Base-by-base conservation (phyloP, 2,329 filamentous ascomycete genomes). In the Verticillium albo-atrum region DNA sequence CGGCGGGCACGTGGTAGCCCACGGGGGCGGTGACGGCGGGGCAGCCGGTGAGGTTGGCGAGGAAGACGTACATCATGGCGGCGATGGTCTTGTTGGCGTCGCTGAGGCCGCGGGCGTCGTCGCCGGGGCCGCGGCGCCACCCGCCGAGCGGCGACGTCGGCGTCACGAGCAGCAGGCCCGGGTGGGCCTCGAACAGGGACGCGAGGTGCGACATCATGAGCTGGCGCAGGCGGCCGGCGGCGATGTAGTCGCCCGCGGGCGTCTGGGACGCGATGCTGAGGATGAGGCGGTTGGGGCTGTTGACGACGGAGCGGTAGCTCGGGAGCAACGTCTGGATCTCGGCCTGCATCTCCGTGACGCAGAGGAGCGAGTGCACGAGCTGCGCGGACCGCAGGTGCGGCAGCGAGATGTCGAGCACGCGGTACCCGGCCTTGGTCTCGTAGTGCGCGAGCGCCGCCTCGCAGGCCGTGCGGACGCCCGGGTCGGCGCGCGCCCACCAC, bases 41-140 rank as follows among this genome's bases (percentile, higher is more conserved):
- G 55, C 88, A 87, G 0, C 93, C 93, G 0, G 82, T 85, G 66
- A 92, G 88, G 73, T 97, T 97, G 6, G 92, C 89, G 35, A 96
- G 74, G 83, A 90, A 96, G 17, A 90, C 87, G 74, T 91, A 97
- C 72, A 89, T 85, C 91, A 97, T 96, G 69, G 85, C 90, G 27
- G 83, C 79, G n/a, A 96, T 77, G 17, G 85, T 87, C 62, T 76
- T 79, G 70, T 95, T 92, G 0, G 82, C 88, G 71, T 97, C 89
- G 37, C 82, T 88, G 65, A 91, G 78, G 2, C 93, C 93, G 67
- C 92, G 87, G n/a, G 77, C 77, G 17, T 86, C 77, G 47, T 90
- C 87, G 9, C 77, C 80, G 1, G 79, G 73, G 12, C 71, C 61
- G 26, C 88, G 85, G 50, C 84, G 83, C 89, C 90, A 96, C 12